Conservation (phyloP, 805 yeast genomes). For the Cyberlindnera xylosilytica region DNA sequence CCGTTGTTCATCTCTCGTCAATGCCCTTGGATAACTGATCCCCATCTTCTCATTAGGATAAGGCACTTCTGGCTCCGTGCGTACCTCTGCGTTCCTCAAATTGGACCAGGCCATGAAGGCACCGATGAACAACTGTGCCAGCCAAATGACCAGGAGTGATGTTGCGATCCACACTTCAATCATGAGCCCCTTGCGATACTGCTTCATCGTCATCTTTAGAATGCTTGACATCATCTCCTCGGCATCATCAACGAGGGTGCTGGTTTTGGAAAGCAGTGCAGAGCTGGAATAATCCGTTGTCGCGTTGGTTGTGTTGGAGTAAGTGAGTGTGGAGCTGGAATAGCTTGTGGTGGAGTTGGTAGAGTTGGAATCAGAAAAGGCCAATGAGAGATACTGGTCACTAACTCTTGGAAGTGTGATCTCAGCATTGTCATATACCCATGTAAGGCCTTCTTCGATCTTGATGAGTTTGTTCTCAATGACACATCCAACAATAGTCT, state of each 20-base stretch:
- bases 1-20: constrained; percentile 17
- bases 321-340: neutral
- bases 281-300: constrained; percentile 4
- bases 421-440: constrained; percentile 68
- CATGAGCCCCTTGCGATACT: constrained; percentile 35
- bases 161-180: constrained; percentile 47
- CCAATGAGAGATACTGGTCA: constrained; percentile 28
- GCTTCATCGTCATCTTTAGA: constrained; percentile 29
- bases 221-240: constrained; percentile 26
- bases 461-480: constrained; percentile 67
- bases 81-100: neutral
- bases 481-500: constrained; percentile 72
- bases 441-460: constrained; percentile 69
- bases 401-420: constrained; percentile 54
- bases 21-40: constrained; percentile 21
- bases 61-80: no score
- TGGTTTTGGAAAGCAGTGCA: constrained; percentile 8
- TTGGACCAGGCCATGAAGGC: constrained; percentile 10
- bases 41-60: constrained; percentile 2
- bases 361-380: constrained; percentile 12
- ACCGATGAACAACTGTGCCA: constrained; percentile 42
- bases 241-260: constrained; percentile 18
- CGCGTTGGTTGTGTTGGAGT: neutral
- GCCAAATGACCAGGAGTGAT: constrained; percentile 46
- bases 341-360: neutral